Base-by-base conservation (phyloP, 495 filamentous ascomycete species). In the Neurospora sp. region DNA sequence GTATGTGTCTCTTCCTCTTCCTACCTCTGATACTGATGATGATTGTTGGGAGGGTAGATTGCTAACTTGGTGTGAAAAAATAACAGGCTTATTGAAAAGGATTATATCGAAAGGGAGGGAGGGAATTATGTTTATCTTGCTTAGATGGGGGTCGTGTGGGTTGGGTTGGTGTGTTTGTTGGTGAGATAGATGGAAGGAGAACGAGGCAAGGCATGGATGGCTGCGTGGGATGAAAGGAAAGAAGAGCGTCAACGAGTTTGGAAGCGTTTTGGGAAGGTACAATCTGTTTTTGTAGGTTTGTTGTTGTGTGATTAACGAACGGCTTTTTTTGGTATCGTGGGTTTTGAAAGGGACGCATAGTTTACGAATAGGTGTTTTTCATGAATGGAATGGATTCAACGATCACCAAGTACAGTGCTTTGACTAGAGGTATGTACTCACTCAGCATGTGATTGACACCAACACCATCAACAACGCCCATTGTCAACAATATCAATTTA, bases 51-150 rank as follows among this genome's bases (percentile, higher is more conserved):
- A 3, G 2, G 2, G 2, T 31, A 31, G 35, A 22, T 68, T 70
- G 46, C 20, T 73, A 69, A 75, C 69, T 2, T 5, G 5, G 20
- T n/a, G 35, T 35, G 61, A n/a, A 18, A 18, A 31, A 31, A 7
- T 12, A 42, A 40, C 72, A 94, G 93, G 76, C 83, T 98, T 75
- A 97, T 98, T 77, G 94, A 98, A 79, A 97, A 97, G 83, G 94
- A 98, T 73, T 98, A 97, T 76, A 90, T 98, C 82, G 96, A 98
- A 79, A 86, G 94, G 73, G 93, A 95, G 69, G 89, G 84, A n/a
- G 89, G 89, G 44, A 83, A 83, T 44, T 98, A 98, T 81, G 86
- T 82, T 53, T 98, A 98, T 76, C 83, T 97, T 72, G 93, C 95
- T 72, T 98, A 68, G 27, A 61, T 11, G 14, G 5, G 4, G 22